Evolutionary conservation across 768 basidiomycete genomes (phyloP), one percentile per base, ranked within the genome.

Genomic region (Agrocybe praecox): DNA sequence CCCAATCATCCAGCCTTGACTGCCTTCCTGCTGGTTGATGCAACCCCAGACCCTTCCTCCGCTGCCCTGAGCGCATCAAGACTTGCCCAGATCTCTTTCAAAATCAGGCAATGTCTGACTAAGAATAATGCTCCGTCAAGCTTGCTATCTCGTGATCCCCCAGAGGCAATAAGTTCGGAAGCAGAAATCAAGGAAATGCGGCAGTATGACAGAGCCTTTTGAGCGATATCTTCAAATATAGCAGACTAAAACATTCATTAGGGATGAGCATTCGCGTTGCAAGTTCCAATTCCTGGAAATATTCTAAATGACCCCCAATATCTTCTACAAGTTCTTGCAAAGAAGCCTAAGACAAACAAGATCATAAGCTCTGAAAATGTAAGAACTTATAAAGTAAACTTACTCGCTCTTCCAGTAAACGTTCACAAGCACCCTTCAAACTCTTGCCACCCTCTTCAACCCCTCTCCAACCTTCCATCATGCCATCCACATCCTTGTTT

Each of bases 181-280:
- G 92, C 94, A 6, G 81, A 70, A 33, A 90, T 77, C 3, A 98
- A 81, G 0, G 96, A 96, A 56, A 88, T 81, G 33, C 88, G 84
- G 69, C 95, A 96, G 4, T 94, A 76, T 12, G 82, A 79, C 29
- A 97, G 80, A 0, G 96, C 93, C 73, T 98, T 96, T 73, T 95
- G 92, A 0, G 96, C 95, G 40, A 98, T 91, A 69, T 99, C 97
- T 64, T 95, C 91, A 56, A 97, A 99, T 56, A 98, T 96, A 1
- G 87, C 89, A n/a, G 92, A 88, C 95, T 98, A 40, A 40, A 40
- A 12, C 4, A n/a, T 34, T 34, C 8, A 8, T 34, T 34, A 34
- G 33, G 26, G 26, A 5, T 29, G 4, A 99, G 80, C 86, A 96
- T 92, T 43, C 93, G 83, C 6, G 94, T 96, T 7, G 95, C 94